A percentile compares a stretch with the other conserved stretches of the same genome.
Evolutionary conservation across 176 grass and related monocot species (phyloP).

Genomic region (Lolium perenne): DNA sequence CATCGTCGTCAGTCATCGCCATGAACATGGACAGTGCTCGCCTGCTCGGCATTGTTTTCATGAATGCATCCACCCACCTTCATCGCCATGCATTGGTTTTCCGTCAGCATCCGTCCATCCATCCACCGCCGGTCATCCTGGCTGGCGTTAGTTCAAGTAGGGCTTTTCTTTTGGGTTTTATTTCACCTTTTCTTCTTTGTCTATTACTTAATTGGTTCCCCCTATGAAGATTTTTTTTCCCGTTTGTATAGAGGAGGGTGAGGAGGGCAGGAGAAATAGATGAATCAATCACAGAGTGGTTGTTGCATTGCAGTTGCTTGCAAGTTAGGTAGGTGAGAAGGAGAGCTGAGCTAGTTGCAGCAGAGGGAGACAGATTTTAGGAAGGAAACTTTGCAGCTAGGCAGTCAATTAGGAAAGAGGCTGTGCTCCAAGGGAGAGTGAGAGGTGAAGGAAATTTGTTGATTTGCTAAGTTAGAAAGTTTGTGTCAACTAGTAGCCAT

Average conservation of each 20-base stretch:
- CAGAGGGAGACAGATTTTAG: constrained; percentile 68
- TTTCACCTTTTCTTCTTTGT: constrained; percentile 56
- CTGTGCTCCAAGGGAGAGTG: constrained; percentile 46
- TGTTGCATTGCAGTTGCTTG: constrained; percentile 67
- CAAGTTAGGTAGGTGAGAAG: constrained; percentile 70
- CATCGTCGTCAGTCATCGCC: constrained; percentile 48
- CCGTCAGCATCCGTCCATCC: constrained; percentile 37
- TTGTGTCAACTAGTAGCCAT: constrained; percentile 69
- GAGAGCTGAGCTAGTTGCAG: constrained; percentile 66
- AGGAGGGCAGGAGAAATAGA: constrained; percentile 71
- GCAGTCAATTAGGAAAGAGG: constrained; percentile 54
- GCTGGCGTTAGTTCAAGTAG: constrained; percentile 51
- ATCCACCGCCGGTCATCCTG: constrained; percentile 39
- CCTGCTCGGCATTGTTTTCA: constrained; percentile 5
- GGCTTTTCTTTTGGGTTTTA: constrained; percentile 51
- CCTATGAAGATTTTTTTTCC: constrained; percentile 59
- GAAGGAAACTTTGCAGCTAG: constrained; percentile 68
- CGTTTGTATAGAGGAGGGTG: constrained; percentile 81
- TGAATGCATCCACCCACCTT: constrained; percentile 16
- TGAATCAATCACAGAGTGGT: constrained; percentile 68
- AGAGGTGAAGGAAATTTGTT: constrained; percentile 41
- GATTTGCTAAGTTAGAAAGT: constrained; percentile 60
- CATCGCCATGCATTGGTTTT: constrained; percentile 56
- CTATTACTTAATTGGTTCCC: constrained; percentile 90
- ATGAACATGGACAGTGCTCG: constrained; percentile 38